A percentile compares a stretch with the other conserved stretches of the same genome.
Evolutionary conservation across 2,329 filamentous ascomycete genomes (phyloP).

Genomic region (Colletotrichum tabaci): DNA sequence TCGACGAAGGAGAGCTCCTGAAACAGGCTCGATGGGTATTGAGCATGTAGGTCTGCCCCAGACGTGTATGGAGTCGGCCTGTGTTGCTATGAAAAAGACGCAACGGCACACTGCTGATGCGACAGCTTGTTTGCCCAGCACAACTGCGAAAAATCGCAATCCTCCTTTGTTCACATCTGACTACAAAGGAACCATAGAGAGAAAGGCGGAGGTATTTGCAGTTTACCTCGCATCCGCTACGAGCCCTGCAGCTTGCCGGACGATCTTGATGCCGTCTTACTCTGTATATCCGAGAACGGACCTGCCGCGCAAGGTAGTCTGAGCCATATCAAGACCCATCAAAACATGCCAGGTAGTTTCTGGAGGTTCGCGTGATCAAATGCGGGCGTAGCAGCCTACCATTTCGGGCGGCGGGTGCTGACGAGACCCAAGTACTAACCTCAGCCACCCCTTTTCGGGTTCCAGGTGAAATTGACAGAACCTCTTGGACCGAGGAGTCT

Average conservation of each 20-base stretch:
- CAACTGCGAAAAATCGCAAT: background rate
- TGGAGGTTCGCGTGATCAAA: background rate
- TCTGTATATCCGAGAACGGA: background rate
- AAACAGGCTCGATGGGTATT: background rate
- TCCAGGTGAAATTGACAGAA: background rate
- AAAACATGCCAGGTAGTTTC: background rate
- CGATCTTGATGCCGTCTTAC: background rate
- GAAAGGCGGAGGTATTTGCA: background rate
- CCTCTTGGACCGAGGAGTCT: too few species aligned
- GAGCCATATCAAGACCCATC: background rate
- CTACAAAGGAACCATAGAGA: too few species aligned
- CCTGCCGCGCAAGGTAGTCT: background rate
- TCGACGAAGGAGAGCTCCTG: background rate
- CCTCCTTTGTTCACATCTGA: background rate
- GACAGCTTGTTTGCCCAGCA: background rate
- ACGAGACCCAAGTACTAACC: background rate
- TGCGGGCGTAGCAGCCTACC: background rate
- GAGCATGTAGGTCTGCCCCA: background rate
- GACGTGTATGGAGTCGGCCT: background rate
- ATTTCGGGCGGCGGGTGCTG: background rate
- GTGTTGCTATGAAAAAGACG: background rate
- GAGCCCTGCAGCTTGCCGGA: background rate
- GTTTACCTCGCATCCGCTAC: background rate
- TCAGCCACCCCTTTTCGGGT: background rate
- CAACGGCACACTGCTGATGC: background rate